These are phyloP conservation scores for Candida multigemmis DNA, from an alignment of 805 yeast species.

Conservation along the genomic window DNA sequence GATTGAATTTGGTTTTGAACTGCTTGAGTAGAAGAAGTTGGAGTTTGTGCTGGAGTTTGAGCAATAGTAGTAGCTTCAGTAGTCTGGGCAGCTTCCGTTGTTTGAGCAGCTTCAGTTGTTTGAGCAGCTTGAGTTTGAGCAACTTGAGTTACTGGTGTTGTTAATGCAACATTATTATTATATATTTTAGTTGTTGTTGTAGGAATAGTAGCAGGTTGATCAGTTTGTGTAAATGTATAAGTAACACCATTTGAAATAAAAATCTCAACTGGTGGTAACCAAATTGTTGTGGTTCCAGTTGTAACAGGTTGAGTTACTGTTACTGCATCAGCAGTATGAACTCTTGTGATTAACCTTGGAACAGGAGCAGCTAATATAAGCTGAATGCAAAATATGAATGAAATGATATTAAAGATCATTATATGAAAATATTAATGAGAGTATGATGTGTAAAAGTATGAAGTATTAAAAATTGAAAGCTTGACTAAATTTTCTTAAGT, in stretches of 20 bases:
- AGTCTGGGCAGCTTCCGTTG: slow-evolving; percentile 11
- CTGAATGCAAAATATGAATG: slow-evolving; percentile 10
- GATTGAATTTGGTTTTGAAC: slow-evolving; percentile 7
- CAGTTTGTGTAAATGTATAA: slow-evolving; percentile 36
- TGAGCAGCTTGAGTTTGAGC: slow-evolving; percentile 19
- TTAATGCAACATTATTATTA: slow-evolving; percentile 7
- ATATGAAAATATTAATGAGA: slow-evolving; percentile 1
- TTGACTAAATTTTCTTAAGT: slow-evolving; percentile 1
- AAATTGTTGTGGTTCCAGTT: slow-evolving; percentile 40
- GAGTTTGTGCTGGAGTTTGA: slow-evolving; percentile 14
- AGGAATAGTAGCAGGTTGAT: slow-evolving; percentile 23
- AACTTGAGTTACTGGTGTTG: slow-evolving; percentile 5
- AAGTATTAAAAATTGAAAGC: background rate
- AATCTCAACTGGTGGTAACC: slow-evolving; percentile 44
- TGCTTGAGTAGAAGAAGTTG: slow-evolving; percentile 8
- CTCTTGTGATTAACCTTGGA: slow-evolving; percentile 39
- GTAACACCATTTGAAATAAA: slow-evolving; percentile 44
- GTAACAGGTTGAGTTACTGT: slow-evolving; percentile 32
- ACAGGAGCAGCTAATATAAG: slow-evolving; percentile 23
- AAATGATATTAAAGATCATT: slow-evolving; percentile 5
- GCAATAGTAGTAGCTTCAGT: slow-evolving; percentile 24
- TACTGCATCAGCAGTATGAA: slow-evolving; percentile 47
- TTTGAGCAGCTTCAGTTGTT: slow-evolving; percentile 19
- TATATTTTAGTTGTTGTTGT: slow-evolving; percentile 17
- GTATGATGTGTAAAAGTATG: background rate